Evolutionary conservation across 2,329 filamentous ascomycete species (phyloP).

Genomic region (Penicillium sp.): DNA sequence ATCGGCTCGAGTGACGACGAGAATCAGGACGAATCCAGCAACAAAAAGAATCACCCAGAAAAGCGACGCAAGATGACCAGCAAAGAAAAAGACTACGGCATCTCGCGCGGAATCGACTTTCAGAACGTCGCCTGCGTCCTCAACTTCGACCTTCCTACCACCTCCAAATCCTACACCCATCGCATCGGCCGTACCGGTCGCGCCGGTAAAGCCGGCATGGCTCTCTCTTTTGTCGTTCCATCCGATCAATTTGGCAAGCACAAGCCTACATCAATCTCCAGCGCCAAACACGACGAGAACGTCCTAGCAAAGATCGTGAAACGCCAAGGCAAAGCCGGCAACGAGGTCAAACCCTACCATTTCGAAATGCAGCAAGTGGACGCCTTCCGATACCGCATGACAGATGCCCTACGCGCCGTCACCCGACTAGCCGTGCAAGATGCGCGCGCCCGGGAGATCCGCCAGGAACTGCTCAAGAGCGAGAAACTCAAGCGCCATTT

Average conservation of each 20-base stretch:
- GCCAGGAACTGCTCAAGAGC: constrained; percentile 83
- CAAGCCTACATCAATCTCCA: constrained; percentile 71
- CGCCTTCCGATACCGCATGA: constrained; percentile 89
- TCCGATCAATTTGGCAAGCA: constrained; percentile 78
- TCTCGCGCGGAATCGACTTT: constrained; percentile 96
- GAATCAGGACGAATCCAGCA: constrained; percentile 27
- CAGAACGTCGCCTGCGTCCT: constrained; percentile 89
- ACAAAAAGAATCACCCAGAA: constrained; percentile 34
- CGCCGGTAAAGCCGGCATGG: constrained; percentile 86
- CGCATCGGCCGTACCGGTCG: constrained; percentile 89
- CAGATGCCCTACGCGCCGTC: constrained; percentile 82
- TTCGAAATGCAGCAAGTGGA: constrained; percentile 95
- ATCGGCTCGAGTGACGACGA: constrained; percentile 36
- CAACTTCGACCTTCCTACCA: constrained; percentile 90
- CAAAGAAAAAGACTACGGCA: constrained; percentile 82
- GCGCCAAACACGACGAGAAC: constrained; percentile 76
- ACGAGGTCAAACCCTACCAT: constrained; percentile 80
- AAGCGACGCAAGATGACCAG: constrained; percentile 60
- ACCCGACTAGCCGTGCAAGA: constrained; percentile 86
- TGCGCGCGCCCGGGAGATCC: constrained; percentile 78
- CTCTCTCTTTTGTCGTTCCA: constrained; percentile 90
- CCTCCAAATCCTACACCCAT: constrained; percentile 91
- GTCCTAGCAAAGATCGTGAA: constrained; percentile 72
- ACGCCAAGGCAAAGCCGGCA: constrained; percentile 69
- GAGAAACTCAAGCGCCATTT: constrained; percentile 94